phyloP scores from a whole-genome alignment of 805 yeast species.

The Hanseniaspora meyeri region DNA sequence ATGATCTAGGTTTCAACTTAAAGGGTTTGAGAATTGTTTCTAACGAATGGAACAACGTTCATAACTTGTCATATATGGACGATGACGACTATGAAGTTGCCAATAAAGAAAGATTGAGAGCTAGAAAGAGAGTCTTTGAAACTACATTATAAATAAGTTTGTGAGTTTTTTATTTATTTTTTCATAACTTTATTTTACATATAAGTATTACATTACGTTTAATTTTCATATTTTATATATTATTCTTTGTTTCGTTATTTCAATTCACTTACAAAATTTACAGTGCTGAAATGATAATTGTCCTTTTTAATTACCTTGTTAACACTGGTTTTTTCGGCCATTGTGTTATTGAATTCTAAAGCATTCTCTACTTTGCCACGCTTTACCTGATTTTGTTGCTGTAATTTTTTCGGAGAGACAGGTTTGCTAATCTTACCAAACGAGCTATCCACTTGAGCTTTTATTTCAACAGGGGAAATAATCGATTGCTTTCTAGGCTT shows the following conservation, averaged over 20 bases:
- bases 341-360: slow-evolving; percentile 4
- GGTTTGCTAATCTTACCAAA: slow-evolving; percentile 7
- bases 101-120: slow-evolving; percentile 39
- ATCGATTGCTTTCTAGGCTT: neutral
- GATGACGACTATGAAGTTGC: slow-evolving; percentile 49
- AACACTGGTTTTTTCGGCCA: neutral
- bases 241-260: neutral
- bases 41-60: slow-evolving; percentile 67
- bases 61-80: slow-evolving; percentile 50
- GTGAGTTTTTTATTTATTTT: neutral
- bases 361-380: neutral
- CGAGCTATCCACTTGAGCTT: neutral
- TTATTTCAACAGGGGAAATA: neutral
- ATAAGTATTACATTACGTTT: neutral
- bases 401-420: slow-evolving; percentile 8
- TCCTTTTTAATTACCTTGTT: slow-evolving; percentile 1
- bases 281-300: neutral
- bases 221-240: neutral
- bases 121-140: slow-evolving; percentile 64
- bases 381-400: slow-evolving; percentile 4
- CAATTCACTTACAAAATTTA: neutral
- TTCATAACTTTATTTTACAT: neutral
- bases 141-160: slow-evolving; percentile 30
- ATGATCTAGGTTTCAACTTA: slow-evolving; percentile 67
- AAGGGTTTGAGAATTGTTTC: slow-evolving; percentile 68